Base-by-base conservation (phyloP, 345 rosid genomes). In the Eucalyptus regnans region DNA sequence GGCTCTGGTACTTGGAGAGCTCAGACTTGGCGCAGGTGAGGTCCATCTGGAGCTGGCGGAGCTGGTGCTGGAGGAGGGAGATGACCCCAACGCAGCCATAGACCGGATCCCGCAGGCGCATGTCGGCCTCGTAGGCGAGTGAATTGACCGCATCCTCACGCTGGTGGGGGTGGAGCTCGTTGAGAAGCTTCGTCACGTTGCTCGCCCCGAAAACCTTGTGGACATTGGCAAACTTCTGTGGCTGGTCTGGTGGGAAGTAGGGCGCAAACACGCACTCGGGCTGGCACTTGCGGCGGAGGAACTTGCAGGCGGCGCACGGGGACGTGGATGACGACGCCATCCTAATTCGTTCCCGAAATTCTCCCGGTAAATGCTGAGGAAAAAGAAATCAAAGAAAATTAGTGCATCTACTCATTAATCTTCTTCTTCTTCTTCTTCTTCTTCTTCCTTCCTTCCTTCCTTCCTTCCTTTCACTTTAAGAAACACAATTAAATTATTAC, bases 1-100 rank as follows among this genome's bases (percentile, higher is more conserved):
- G 79, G 91, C 64, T 88, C 68, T 90, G 91, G 89, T 90, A 90
- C 87, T 90, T 90, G 85, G 88, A 88, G 84, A 90, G 91, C 86
- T 90, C 91, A 41, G 91, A 90, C 50, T 90, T 90, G 83, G 91
- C 91, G 71, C 91, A 88, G 88, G 89, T 88, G 79, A 90, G 89
- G 89, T 90, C 91, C 76, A 90, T 64, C 88, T 90, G 91, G 49
- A 90, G 91, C 88, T 90, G 91, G 44, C 91, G 89, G 64, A 90
- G 89, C 76, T 90, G 89, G 91, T 90, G 91, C 86, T 90, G 91
- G 86, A 90, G 91, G 81, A 90, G 88, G 51, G 90, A 88, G 84
- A 90, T 90, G 87, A 90, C 91, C 64, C 91, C 91, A 41, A 90
- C 91, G 81, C 91, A 90, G 88, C 91, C 91, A 33, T 90, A 90